Evolutionary conservation across 331 rosid species (phyloP).

Genomic region (Quercus lobata): DNA sequence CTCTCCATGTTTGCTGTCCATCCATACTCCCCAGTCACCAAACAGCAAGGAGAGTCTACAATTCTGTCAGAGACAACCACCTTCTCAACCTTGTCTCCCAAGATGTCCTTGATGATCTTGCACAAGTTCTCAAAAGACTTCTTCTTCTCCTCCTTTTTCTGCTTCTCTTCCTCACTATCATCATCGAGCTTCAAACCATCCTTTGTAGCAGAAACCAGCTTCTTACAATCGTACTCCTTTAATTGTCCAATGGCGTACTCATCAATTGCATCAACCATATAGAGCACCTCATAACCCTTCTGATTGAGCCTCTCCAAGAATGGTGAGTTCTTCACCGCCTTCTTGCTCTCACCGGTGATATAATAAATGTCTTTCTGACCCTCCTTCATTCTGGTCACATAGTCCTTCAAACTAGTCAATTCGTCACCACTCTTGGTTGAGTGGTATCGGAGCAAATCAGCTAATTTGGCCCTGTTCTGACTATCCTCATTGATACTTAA

Average conservation of each 20-base stretch:
- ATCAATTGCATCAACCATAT: constrained; percentile 66
- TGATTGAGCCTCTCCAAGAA: constrained; percentile 63
- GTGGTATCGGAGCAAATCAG: constrained; percentile 56
- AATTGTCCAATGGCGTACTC: constrained; percentile 62
- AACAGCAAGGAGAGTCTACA: constrained; percentile 67
- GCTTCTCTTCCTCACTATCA: constrained; percentile 55
- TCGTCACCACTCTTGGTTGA: constrained; percentile 76
- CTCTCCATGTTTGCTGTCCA: constrained; percentile 77
- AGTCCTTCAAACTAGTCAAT: constrained; percentile 62
- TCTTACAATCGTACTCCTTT: constrained; percentile 66
- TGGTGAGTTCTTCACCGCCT: constrained; percentile 67
- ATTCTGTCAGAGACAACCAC: constrained; percentile 63
- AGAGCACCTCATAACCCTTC: constrained; percentile 62
- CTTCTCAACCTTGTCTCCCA: constrained; percentile 62
- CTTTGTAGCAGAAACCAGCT: constrained; percentile 62
- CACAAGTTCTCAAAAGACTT: constrained; percentile 61
- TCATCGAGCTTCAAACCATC: constrained; percentile 62
- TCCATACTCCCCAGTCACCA: constrained; percentile 71
- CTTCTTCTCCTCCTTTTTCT: constrained; percentile 52
- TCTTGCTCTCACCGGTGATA: constrained; percentile 67
- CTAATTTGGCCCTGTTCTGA: constrained; percentile 57
- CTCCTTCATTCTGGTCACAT: constrained; percentile 65
- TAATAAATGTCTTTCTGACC: constrained; percentile 65
- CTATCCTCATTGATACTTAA: constrained; percentile 68
- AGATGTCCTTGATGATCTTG: constrained; percentile 50